Evolutionary conservation across 768 basidiomycete species (phyloP).

Genomic region (Daedaleopsis sinensis): DNA sequence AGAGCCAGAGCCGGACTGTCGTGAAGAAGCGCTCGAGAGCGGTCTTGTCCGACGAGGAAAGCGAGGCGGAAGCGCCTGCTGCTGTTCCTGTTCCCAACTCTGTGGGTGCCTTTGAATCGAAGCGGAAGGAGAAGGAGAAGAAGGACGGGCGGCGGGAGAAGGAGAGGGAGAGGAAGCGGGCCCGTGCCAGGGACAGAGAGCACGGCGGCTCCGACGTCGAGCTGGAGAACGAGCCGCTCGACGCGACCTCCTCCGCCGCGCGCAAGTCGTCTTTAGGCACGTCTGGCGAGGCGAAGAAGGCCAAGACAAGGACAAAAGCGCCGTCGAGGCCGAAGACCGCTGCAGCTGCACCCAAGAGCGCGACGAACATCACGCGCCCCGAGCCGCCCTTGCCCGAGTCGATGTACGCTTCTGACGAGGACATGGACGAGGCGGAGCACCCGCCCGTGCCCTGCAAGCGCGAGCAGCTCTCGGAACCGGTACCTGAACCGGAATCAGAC

Average conservation of each 20-base stretch:
- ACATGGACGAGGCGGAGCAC: no score
- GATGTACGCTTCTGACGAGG: no score
- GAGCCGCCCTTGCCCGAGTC: not conserved
- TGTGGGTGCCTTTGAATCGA: not conserved
- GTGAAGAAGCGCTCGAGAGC: slow-evolving; percentile 16
- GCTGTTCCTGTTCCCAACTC: not conserved
- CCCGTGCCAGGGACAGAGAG: not conserved
- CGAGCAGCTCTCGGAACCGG: no score
- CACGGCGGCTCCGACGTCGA: not conserved
- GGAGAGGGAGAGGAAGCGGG: slow-evolving; percentile 2
- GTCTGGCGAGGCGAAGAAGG: not conserved
- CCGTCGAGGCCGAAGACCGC: not conserved
- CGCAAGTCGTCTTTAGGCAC: not conserved
- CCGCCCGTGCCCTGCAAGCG: no score
- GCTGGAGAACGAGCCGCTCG: slow-evolving; percentile 15
- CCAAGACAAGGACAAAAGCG: not conserved
- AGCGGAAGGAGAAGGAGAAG: slow-evolving; percentile 1
- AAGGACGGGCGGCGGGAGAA: not conserved
- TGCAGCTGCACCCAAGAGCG: slow-evolving; percentile 1
- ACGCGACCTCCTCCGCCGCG: not conserved
- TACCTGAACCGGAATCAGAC: no score
- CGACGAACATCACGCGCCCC: slow-evolving; percentile 10
- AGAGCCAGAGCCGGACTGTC: no score
- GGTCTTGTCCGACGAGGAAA: slow-evolving; percentile 22
- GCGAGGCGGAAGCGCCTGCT: slow-evolving; percentile 6